These are phyloP conservation scores for Lasiosphaeriaceae sp. DNA, from an alignment of 495 filamentous ascomycete species.

Conservation along the genomic window DNA sequence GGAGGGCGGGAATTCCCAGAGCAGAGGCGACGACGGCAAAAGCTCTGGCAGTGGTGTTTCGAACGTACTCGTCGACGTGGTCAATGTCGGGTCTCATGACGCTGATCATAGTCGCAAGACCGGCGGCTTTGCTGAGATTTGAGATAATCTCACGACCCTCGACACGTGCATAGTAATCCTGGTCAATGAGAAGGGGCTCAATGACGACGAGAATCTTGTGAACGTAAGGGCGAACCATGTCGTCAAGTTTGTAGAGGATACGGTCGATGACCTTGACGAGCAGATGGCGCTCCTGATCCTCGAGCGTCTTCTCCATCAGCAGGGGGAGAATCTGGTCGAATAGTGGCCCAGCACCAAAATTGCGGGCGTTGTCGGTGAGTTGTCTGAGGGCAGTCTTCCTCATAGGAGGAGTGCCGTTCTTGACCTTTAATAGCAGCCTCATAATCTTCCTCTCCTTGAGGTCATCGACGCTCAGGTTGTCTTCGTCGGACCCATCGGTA, in stretches of 20 bases:
- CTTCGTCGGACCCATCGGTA: constrained; percentile 91
- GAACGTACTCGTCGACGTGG: constrained; percentile 97
- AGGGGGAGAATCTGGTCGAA: constrained; percentile 98
- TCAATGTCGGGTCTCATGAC: constrained; percentile 99
- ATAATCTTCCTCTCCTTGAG: constrained; percentile 98
- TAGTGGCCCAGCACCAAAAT: constrained; percentile 90
- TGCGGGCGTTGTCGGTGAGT: constrained; percentile 93
- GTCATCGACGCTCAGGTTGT: constrained; percentile 86
- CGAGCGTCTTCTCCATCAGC: constrained; percentile 97
- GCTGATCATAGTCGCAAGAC: constrained; percentile 98
- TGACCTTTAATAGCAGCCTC: constrained; percentile 94
- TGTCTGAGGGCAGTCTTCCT: constrained; percentile 98
- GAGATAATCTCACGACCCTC: constrained; percentile 99
- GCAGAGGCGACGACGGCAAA: constrained; percentile 98
- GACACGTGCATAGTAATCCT: constrained; percentile 98
- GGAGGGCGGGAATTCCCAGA: constrained; percentile 88
- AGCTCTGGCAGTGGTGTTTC: constrained; percentile 95
- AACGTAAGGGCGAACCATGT: constrained; percentile 92
- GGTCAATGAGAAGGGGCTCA: constrained; percentile 96
- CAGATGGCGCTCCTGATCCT: constrained; percentile 97
- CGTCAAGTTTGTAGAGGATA: constrained; percentile 96
- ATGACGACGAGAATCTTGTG: constrained; percentile 99
- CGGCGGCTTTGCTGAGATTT: constrained; percentile 93
- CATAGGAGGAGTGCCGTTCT: constrained; percentile 99
- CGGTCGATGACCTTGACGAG: constrained; percentile 99